phyloP scores from a whole-genome alignment of 352 stramenopile species.

The Pythium phragmitis region DNA sequence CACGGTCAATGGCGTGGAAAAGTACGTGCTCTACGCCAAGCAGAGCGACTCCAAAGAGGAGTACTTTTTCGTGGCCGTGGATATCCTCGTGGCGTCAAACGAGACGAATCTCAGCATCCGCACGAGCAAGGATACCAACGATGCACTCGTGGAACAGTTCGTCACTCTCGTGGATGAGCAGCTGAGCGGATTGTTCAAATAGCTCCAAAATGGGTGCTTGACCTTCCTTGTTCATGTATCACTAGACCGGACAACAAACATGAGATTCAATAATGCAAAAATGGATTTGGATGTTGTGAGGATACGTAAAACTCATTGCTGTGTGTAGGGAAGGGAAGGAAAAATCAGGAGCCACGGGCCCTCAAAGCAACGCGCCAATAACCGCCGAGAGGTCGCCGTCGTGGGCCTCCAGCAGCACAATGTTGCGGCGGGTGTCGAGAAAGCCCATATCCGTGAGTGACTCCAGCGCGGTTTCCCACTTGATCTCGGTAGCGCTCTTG shows the following conservation, averaged over 20 bases:
- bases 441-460: constrained; percentile 75
- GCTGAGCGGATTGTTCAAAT: constrained; percentile 8
- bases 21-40: constrained; percentile 80
- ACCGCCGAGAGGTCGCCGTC: constrained; percentile 67
- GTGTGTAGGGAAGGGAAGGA: no score
- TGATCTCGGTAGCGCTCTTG: constrained; percentile 40
- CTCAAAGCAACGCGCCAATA: constrained; percentile 42
- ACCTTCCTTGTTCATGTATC: constrained; percentile 4
- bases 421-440: constrained; percentile 49
- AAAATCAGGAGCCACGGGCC: background rate
- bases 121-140: constrained; percentile 45
- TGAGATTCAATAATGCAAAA: background rate
- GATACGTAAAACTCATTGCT: no score
- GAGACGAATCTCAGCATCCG: constrained; percentile 38
- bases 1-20: constrained; percentile 61
- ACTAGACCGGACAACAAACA: constrained; percentile 8
- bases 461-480: constrained; percentile 47
- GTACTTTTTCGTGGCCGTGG: constrained; percentile 59
- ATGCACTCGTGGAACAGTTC: constrained; percentile 47
- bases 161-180: constrained; percentile 35
- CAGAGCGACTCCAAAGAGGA: constrained; percentile 42
- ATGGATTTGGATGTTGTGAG: background rate
- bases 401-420: constrained; percentile 52
- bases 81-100: constrained; percentile 40
- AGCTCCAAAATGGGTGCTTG: background rate